phyloP scores from a whole-genome alignment of 2,329 filamentous ascomycete genomes.

The Talaromyces sp. region DNA sequence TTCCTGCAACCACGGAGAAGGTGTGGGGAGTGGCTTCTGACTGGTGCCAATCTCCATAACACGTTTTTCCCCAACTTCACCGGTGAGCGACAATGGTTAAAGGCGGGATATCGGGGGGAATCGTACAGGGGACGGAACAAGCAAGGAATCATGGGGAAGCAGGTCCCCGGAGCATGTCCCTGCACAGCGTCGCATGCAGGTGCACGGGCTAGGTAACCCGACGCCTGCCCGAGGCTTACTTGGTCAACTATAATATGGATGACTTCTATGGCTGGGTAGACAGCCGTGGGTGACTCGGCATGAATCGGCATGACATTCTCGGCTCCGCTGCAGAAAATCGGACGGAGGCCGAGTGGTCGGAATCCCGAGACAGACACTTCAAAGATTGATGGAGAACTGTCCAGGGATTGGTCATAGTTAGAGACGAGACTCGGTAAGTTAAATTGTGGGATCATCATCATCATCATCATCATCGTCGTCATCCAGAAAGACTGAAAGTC shows the following conservation, averaged over 20 bases:
- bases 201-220: constrained; percentile 1
- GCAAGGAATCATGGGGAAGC: constrained; percentile 1
- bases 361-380: constrained; percentile 8
- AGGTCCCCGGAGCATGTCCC: not conserved
- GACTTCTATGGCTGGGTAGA: too few species aligned
- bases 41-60: constrained; percentile 18
- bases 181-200: constrained; percentile 13
- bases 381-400: too few species aligned
- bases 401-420: too few species aligned
- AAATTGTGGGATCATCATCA: too few species aligned
- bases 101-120: constrained; percentile 11
- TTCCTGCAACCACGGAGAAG: constrained; percentile 15
- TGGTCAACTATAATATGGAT: too few species aligned
- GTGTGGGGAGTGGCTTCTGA: constrained; percentile 20
- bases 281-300: too few species aligned
- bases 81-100: constrained; percentile 29
- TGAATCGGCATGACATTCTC: constrained; percentile 7
- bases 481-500: too few species aligned
- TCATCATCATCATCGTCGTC: too few species aligned
- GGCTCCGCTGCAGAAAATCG: constrained; percentile 4
- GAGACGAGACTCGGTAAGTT: too few species aligned
- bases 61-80: constrained; percentile 27
- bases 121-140: constrained; percentile 11
- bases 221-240: not conserved
- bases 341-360: constrained; percentile 12